These are phyloP conservation scores for Flaveria brownii DNA, from an alignment of 129 eudicot species.

Conservation along the genomic window DNA sequence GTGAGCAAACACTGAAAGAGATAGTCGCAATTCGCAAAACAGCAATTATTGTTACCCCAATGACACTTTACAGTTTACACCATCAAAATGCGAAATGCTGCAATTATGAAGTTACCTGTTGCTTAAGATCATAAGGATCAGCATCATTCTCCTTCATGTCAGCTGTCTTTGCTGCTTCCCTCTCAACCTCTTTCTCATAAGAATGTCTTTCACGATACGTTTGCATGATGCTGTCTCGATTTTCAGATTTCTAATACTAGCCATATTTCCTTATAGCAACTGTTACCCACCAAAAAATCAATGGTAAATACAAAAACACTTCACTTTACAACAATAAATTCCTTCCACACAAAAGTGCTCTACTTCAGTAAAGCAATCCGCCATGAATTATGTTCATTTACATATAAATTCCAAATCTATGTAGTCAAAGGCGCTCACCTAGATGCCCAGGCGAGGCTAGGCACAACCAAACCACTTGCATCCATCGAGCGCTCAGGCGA, in stretches of 20 bases:
- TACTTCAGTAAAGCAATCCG: background rate
- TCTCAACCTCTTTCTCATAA: slow-evolving; percentile 92
- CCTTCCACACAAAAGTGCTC: background rate
- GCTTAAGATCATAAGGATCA: slow-evolving; percentile 94
- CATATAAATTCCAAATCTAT: background rate
- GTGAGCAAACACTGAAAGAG: background rate
- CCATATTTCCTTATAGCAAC: slow-evolving; percentile 42
- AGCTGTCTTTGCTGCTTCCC: slow-evolving; percentile 89
- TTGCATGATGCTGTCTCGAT: slow-evolving; percentile 91
- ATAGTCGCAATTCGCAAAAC: background rate
- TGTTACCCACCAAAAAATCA: background rate
- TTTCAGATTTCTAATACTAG: slow-evolving; percentile 81
- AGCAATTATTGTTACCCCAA: background rate
- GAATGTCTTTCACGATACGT: slow-evolving; percentile 83
- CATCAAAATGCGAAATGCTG: background rate
- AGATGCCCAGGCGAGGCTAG: too few relatives aligned
- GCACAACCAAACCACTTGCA: too few relatives aligned
- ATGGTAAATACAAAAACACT: background rate
- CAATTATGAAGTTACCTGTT: slow-evolving; percentile 59
- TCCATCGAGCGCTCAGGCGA: too few relatives aligned
- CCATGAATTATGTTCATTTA: background rate
- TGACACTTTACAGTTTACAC: slow-evolving; percentile 7
- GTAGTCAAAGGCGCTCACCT: background rate
- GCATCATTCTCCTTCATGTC: slow-evolving; percentile 90
- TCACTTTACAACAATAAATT: background rate